Base-by-base conservation (phyloP, 2,329 filamentous ascomycete species). In the Verticillium alfalfae region DNA sequence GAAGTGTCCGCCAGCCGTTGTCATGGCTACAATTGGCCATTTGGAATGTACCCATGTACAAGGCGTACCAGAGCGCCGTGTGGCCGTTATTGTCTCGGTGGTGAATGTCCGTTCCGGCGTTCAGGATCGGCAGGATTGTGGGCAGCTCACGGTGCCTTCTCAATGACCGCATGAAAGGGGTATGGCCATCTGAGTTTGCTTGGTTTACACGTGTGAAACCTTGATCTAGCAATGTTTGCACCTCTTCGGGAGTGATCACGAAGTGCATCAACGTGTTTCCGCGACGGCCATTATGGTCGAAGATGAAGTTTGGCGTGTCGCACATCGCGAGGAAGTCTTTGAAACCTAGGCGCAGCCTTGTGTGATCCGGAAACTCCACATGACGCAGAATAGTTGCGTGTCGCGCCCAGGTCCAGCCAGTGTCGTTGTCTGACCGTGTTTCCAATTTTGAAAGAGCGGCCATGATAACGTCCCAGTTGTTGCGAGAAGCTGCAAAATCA, bases 241-340 rank as follows among this genome's bases (percentile, higher is more conserved):
- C 3, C 1, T 61, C 59, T 1, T 54, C 52, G 1, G 15, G 4
- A 1, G 18, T n/a, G 2, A 7, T 58, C 2, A 22, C 31, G 5
- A 34, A 7, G 15, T 62, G 61, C 10, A 31, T 3, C 2, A 62
- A 45, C 16, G 39, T 55, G 18, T 58, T 57, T 2, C 57, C 5
- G 13, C 2, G 22, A 1, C 1, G 0, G 0, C 15, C 6, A 1
- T 10, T 1, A 3, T 62, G 2, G 15, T 58, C 12, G 13, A 54
- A 62, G 0, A 37, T 15, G 16, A 61, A 61, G 5, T 60, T 57
- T 2, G 41, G 15, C 2, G 36, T 15, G 18, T 37, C 1, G 4
- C 61, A 62, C 12, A 58, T 54, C 1, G 31, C 56, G 1, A 62
- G 26, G 0, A 62, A 37, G 39, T 62, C 39, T 0, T 31, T 31